Conservation (phyloP, 768 basidiomycete species). For the Baorangia bicolor region DNA sequence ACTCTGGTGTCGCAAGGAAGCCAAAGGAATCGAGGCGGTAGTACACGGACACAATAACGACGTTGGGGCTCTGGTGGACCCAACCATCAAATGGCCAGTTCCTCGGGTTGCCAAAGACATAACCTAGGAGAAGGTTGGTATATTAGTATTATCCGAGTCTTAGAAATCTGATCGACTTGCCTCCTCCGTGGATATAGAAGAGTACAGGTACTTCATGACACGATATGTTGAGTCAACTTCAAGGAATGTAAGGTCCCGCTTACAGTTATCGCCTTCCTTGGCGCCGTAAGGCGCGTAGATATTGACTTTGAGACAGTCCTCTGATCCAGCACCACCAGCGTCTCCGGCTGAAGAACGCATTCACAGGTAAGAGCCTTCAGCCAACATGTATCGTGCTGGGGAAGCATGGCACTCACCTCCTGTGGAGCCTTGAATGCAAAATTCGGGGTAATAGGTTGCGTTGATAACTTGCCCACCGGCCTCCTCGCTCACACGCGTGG, state of each 20-base stretch:
- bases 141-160: background rate
- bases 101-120: constrained; percentile 56
- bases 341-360: constrained; percentile 41
- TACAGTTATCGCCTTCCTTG: constrained; percentile 46
- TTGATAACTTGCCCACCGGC: constrained; percentile 43
- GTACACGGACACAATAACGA: constrained; percentile 65
- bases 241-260: constrained; percentile 14
- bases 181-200: constrained; percentile 43
- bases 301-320: constrained; percentile 69
- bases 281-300: constrained; percentile 55
- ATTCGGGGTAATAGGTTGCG: constrained; percentile 52
- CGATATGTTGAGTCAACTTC: background rate
- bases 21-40: constrained; percentile 65
- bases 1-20: constrained; percentile 54
- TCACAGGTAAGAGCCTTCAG: background rate
- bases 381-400: background rate
- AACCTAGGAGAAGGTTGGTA: constrained; percentile 36
- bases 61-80: constrained; percentile 60
- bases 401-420: constrained; percentile 34
- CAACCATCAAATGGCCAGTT: constrained; percentile 69
- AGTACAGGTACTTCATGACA: constrained; percentile 36
- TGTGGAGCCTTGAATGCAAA: constrained; percentile 59
- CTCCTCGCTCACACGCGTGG: constrained; percentile 38
- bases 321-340: constrained; percentile 61
- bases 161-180: constrained; percentile 7